Base-by-base conservation (phyloP, 495 filamentous ascomycete genomes). In the Astrothelium macrocarpum region DNA sequence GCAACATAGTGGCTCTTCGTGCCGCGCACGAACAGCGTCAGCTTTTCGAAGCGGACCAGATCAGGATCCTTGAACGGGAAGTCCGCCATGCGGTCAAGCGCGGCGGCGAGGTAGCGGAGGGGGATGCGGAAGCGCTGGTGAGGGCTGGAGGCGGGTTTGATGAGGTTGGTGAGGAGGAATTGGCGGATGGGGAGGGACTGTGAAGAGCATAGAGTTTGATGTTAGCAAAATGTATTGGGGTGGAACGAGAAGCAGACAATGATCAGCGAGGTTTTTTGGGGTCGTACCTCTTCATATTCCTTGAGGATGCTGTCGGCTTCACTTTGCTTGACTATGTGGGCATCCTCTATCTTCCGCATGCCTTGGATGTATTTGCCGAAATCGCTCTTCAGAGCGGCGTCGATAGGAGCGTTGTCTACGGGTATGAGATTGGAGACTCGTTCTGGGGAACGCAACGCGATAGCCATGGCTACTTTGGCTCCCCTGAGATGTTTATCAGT, bases 351-450 rank as follows among this genome's bases (percentile, higher is more conserved):
- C 60, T 84, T 79, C 59, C 85, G 85, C 91, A 98, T 95, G 28
- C 88, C 94, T 20, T 83, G 83, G 14, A 96, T 78, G 76, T 97
- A 97, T 64, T 83, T 84, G 2, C 79, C 82, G 71, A 98, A 97
- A 64, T 89, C 81, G 66, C 82, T 84, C 60, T 81, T 78, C 9
- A 97, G 78, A 0, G 79, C 80, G 2, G 86, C 89, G 71, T 92
- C 91, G 23, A 94, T 78, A 2, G 94, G 94, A 5, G 92, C 91
- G 71, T 98, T 98, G 78, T 98, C 94, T 4, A 97, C 91, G 3
- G 90, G 78, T 23, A 98, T 81, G 29, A 98, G 71, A 67, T 83
- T 82, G 1, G 79, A 79, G 39, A 96, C 78, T 0, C 85, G 77
- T 14, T 82, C 73, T 0, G 90, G 89, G 0, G 81, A 75, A 31